Base-by-base conservation (phyloP, 1,284 basidiomycete species). In the Anthracocystis walkeri region DNA sequence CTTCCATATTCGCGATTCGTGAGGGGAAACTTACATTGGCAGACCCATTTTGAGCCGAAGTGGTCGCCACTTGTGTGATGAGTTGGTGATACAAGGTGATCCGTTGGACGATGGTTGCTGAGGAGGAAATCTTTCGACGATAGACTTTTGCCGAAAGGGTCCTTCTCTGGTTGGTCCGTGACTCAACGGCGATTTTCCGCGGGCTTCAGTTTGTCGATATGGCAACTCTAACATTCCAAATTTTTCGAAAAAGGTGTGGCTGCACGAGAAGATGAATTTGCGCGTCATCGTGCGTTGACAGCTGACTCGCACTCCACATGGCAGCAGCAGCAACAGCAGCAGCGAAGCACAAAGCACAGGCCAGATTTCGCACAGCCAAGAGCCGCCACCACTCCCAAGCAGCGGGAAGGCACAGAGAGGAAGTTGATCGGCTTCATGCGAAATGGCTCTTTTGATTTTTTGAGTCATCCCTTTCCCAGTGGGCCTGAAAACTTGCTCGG, bases 251-350 rank as follows among this genome's bases (percentile, higher is more conserved):
- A 49, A 12, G 18, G 27, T 0, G 27, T 18, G 14, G n/a, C 29
- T 49, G 29, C 48, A 31, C 14, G 10, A 16, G 11, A n/a, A 38
- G 12, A 38, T 16, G 35, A 14, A 38, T 16, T 38, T 5, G 33
- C 46, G 62, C 63, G 63, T 65, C 63, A 65, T 65, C 63, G 63
- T 52, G 63, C 63, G 63, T 65, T 44, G 25, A 16, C 40, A 44
- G 20, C 50, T 16, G 23, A 20, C 41, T 42, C 11, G 41, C n/a
- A 20, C 63, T 65, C 57, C 63, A 65, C 63, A 65, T 59, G 63
- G 52, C 63, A 25, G 11, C 21, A 16, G 40, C 8, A 4, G 12
- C 29, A 41, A 18, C 41, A 42, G 41, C 41, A 42, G n/a, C 41
- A 20, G 35, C 35, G 11, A 38, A 16, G 35, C 35, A 38, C 35